phyloP scores from a whole-genome alignment of 1,284 basidiomycete genomes.

The Thelephora terrestris region DNA sequence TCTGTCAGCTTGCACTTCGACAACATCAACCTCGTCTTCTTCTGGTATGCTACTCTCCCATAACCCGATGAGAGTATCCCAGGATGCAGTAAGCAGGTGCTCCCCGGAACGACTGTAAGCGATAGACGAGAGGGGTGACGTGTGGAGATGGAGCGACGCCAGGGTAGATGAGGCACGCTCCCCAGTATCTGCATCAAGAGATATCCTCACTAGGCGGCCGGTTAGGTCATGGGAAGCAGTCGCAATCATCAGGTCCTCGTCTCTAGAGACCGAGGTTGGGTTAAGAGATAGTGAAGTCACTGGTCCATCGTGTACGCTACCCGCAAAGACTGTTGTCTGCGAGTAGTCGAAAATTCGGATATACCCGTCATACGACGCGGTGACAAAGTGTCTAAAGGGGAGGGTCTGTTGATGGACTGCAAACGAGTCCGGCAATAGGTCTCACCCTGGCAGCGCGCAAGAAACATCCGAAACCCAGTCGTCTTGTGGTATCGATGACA shows the following conservation, averaged over 20 bases:
- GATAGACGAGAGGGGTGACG: conserved; percentile 61
- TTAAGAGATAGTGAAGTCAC: conserved; percentile 67
- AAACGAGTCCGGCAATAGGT: conserved; percentile 6
- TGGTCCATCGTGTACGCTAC: conserved; percentile 50
- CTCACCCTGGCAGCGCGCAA: conserved; percentile 60
- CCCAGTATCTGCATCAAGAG: conserved; percentile 18
- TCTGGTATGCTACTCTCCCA: conserved; percentile 60
- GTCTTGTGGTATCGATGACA: conserved; percentile 77
- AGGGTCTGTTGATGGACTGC: not conserved
- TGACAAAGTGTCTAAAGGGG: conserved; percentile 52
- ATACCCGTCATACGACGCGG: conserved; percentile 74
- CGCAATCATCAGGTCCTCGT: conserved; percentile 48
- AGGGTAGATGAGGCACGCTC: conserved; percentile 30
- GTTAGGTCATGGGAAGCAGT: conserved; percentile 82
- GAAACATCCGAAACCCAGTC: conserved; percentile 91
- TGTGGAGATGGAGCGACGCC: conserved; percentile 68
- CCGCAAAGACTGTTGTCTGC: conserved; percentile 42
- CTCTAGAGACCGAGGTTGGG: conserved; percentile 23
- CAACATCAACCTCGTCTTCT: conserved; percentile 47
- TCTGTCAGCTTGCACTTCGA: conserved; percentile 25
- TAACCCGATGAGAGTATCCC: conserved; percentile 74
- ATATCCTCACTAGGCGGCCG: conserved; percentile 46
- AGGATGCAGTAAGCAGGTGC: conserved; percentile 64
- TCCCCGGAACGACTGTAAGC: conserved; percentile 41
- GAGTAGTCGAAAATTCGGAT: conserved; percentile 68